Conservation (phyloP, 2,329 filamentous ascomycete species). For the Verticillium albo-atrum region DNA sequence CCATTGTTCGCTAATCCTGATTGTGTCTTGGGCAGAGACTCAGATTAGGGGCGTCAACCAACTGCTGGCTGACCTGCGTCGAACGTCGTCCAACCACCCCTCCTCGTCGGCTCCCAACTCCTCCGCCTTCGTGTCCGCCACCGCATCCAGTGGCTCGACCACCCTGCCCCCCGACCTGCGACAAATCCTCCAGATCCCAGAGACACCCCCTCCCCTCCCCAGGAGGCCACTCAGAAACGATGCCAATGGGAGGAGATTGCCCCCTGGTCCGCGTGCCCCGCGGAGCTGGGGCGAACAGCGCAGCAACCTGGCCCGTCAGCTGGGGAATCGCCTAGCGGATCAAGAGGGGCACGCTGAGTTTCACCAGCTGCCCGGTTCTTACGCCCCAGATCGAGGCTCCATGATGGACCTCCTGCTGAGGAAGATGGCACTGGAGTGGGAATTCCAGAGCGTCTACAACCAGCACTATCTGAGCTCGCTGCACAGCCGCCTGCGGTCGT, state of each 20-base stretch:
- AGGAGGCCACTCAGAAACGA: slow-evolving; percentile 40
- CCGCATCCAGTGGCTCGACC: slow-evolving; percentile 17
- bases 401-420: slow-evolving; percentile 48
- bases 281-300: slow-evolving; percentile 46
- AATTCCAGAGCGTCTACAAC: slow-evolving; percentile 50
- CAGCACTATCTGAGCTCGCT: slow-evolving; percentile 52
- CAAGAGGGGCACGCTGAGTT: slow-evolving; percentile 7
- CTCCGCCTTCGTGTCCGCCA: slow-evolving; percentile 17
- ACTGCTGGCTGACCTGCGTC: slow-evolving; percentile 53
- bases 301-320: slow-evolving; percentile 9
- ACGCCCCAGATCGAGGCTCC: slow-evolving; percentile 39
- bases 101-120: slow-evolving; percentile 4
- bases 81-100: slow-evolving; percentile 19
- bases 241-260: slow-evolving; percentile 43
- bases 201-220: slow-evolving; percentile 47
- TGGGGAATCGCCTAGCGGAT: background rate
- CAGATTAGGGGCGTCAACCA: slow-evolving; percentile 52
- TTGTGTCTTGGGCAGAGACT: slow-evolving; percentile 16
- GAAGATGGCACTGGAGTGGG: slow-evolving; percentile 50
- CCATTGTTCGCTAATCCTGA: slow-evolving; percentile 5
- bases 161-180: slow-evolving; percentile 53
- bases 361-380: slow-evolving; percentile 37
- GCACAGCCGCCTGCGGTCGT: slow-evolving; percentile 47
- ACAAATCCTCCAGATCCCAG: slow-evolving; percentile 54
- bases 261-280: slow-evolving; percentile 56